phyloP scores from a whole-genome alignment of 2,329 filamentous ascomycete species.

The Aspergillus sp. region DNA sequence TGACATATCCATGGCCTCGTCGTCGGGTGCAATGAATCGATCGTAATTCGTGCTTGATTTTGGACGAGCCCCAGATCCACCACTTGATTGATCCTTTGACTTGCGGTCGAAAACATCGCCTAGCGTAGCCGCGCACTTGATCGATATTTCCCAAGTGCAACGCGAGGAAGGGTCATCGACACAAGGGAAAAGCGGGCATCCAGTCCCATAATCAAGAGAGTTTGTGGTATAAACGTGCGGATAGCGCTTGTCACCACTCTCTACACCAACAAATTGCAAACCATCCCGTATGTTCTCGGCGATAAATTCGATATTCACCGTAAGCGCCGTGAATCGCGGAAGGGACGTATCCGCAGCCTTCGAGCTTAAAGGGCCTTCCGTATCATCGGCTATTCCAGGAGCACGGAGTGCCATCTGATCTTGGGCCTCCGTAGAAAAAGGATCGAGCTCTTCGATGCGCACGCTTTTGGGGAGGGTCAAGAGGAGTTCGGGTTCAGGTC shows the following conservation, averaged over 20 bases:
- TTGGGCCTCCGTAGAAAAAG: conserved; percentile 50
- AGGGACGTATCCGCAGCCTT: conserved; percentile 39
- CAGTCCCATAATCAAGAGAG: conserved; percentile 72
- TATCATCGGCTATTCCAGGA: conserved; percentile 35
- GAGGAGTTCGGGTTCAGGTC: conserved; percentile 57
- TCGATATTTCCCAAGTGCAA: conserved; percentile 83
- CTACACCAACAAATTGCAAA: conserved; percentile 85
- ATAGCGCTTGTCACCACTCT: conserved; percentile 76
- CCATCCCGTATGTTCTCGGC: conserved; percentile 78
- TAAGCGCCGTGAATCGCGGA: conserved; percentile 59
- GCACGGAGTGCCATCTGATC: conserved; percentile 45
- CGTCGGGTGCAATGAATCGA: conserved; percentile 64
- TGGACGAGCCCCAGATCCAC: conserved; percentile 18
- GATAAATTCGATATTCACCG: conserved; percentile 72
- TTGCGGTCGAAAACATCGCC: conserved; percentile 65
- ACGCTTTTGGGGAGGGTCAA: conserved; percentile 61
- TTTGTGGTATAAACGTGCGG: conserved; percentile 90
- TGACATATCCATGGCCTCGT: conserved; percentile 82
- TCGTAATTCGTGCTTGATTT: conserved; percentile 28
- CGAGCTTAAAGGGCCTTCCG: conserved; percentile 35
- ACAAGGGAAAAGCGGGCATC: conserved; percentile 88
- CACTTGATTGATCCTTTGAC: conserved; percentile 21
- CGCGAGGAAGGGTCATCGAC: conserved; percentile 80
- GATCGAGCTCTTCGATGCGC: conserved; percentile 61
- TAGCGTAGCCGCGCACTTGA: conserved; percentile 81